phyloP scores from a whole-genome alignment of 192 early-diverging fungal species.

The Obelidium mucronatum region DNA sequence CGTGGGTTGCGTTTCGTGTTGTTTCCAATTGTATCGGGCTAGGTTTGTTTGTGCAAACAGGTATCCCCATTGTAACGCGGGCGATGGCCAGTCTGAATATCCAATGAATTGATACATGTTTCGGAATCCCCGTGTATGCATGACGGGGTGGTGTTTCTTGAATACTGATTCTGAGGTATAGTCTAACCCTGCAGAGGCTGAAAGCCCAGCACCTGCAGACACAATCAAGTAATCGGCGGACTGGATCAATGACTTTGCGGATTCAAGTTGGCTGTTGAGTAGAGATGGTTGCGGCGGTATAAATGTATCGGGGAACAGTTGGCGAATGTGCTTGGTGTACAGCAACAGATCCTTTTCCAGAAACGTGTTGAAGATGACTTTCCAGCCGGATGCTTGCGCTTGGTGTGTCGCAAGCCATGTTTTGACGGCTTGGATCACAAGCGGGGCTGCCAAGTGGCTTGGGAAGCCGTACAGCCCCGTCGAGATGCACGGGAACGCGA shows the following conservation, averaged over 20 bases:
- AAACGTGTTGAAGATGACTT: constrained; percentile 41
- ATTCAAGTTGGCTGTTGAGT: not conserved
- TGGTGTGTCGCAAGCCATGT: constrained; percentile 4
- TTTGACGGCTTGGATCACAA: constrained; percentile 50
- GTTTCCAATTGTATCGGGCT: constrained; percentile 34
- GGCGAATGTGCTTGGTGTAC: constrained; percentile 3
- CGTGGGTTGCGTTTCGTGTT: not conserved
- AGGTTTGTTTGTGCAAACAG: constrained; percentile 29
- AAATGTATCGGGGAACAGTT: not conserved
- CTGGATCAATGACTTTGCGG: constrained; percentile 4
- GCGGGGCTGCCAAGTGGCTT: constrained; percentile 70
- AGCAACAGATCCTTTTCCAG: constrained; percentile 20
- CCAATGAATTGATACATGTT: constrained; percentile 44
- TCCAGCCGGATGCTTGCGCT: not conserved
- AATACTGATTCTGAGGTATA: constrained; percentile 40
- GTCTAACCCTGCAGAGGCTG: constrained; percentile 39
- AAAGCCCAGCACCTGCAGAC: constrained; percentile 36
- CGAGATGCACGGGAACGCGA: constrained; percentile 88
- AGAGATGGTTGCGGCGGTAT: not conserved
- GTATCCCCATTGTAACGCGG: constrained; percentile 39
- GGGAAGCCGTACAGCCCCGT: constrained; percentile 93
- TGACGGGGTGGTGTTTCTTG: constrained; percentile 34
- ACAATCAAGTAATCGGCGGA: constrained; percentile 29
- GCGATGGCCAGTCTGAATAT: constrained; percentile 33
- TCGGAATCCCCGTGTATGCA: constrained; percentile 38